Base-by-base conservation (phyloP, 2,329 filamentous ascomycete genomes). In the Neopestalotiopsis rosae region DNA sequence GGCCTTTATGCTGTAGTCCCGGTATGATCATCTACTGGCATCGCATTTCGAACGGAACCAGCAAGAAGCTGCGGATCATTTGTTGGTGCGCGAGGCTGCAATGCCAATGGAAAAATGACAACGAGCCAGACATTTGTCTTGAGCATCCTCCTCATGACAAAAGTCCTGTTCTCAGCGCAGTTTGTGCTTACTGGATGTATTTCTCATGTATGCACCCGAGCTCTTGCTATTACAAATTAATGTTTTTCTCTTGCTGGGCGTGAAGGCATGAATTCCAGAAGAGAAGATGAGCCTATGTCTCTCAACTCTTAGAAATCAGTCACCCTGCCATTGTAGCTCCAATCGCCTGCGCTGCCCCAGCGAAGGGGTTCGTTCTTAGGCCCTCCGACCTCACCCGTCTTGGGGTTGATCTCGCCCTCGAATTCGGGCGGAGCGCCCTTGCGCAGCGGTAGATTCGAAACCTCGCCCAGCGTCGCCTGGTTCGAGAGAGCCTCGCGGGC, bases 281-380 rank as follows among this genome's bases (percentile, higher is more conserved):
- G n/a, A 17, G 24, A 10, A 34, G 12, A 34, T 14, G 24, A 40
- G 30, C 40, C 6, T 10, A 9, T 24, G 45, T n/a, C n/a, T n/a
- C 17, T 52, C 45, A 9, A 20, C 13, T 7, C 12, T 77, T 74
- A 90, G 70, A 99, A 99, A 81, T 99, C 96, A 30, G 95, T 98
- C 67, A 97, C 95, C 72, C 95, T 86, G 61, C 96, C 96, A 80
- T 98, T 98, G 81, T 93, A 99, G 79, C 94, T 98, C 92, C 95
- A 99, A 75, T 91, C 89, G 1, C 93, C 91, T 0, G 76, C 79
- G 20, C 87, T 84, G 0, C 94, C 94, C 95, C 95, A 98, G 75
- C 95, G 85, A 78, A 98, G 78, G 65, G 96, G 96, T 82, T 99
- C 95, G 78, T 97, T 98, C 90, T 98, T 99, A 5, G 96, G 96